Base-by-base conservation (phyloP, 495 filamentous ascomycete genomes). In the Penicillium waksmanii region DNA sequence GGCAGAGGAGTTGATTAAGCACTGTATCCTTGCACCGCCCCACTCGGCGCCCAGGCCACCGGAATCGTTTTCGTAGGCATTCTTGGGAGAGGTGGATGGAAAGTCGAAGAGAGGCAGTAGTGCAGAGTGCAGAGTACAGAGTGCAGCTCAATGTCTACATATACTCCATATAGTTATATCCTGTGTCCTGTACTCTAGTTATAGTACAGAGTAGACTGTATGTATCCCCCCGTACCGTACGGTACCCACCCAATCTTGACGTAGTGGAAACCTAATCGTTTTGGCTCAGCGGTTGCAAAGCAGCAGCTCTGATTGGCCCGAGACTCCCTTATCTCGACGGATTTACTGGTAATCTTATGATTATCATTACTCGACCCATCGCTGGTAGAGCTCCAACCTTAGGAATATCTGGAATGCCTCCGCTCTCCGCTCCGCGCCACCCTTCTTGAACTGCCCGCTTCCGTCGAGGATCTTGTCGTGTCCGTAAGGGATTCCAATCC, bases 251-350 rank as follows among this genome's bases (percentile, higher is more conserved):
- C 8, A 47, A 31, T 65, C 71, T 73, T 77, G 75, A 77, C 75
- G 74, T 78, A 74, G 75, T 55, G 60, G 49, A 68, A 73, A 75
- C 64, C 69, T 78, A 75, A 77, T 77, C 72, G 71, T 60, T 64
- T 67, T 62, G 64, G 60, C 50, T 47, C 50, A 66, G 60, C 66
- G 60, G 64, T 76, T 70, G 70, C 56, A 73, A 78, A 70, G 53
- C 61, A 63, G 38, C 3, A 5, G 0, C 31, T 25, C 57, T 78
- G 66, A 78, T 78, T 78, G 76, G 74, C 27, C 27, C 18, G 42
- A 10, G 11, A 11, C 2, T 38, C 34, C 59, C 76, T 78, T 78
- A 78, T 78, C 76, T 73, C 62, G 46, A 58, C 57, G 43, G 61
- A 60, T 62, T 69, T 66, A 51, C 66, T 35, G 59, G 66, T 66